Evolutionary conservation across 331 rosid genomes (phyloP).

Genomic region (Pyrus hybrid): DNA sequence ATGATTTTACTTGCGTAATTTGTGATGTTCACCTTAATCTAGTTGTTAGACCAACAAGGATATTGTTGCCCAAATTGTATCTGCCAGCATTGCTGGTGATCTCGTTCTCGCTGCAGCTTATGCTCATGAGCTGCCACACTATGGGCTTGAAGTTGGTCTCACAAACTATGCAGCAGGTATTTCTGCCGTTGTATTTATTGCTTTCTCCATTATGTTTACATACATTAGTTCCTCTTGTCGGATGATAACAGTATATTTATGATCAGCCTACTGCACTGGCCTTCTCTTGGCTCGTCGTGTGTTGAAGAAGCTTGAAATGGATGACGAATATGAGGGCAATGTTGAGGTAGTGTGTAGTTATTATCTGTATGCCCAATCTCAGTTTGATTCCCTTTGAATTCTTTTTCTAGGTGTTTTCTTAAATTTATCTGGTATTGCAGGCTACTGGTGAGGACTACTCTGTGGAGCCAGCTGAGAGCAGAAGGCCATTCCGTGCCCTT

Average conservation of each 20-base stretch:
- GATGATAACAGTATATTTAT: not conserved
- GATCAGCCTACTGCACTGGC: slow-evolving; percentile 84
- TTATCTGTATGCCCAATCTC: not conserved
- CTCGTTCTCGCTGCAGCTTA: slow-evolving; percentile 75
- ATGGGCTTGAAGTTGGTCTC: slow-evolving; percentile 77
- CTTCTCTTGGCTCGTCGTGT: slow-evolving; percentile 87
- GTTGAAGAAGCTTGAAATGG: slow-evolving; percentile 72
- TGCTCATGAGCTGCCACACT: slow-evolving; percentile 60
- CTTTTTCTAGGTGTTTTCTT: too few relatives aligned
- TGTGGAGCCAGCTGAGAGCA: slow-evolving; percentile 76
- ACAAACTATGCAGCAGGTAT: slow-evolving; percentile 94
- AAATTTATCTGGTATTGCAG: slow-evolving; percentile 10
- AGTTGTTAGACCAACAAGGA: slow-evolving; percentile 60
- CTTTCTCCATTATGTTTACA: not conserved
- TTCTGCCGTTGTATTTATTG: not conserved
- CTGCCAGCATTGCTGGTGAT: slow-evolving; percentile 88
- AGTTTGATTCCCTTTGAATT: not conserved
- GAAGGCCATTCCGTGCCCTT: slow-evolving; percentile 98
- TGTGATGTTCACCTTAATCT: slow-evolving; percentile 23
- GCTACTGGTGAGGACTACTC: slow-evolving; percentile 90
- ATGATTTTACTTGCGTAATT: not conserved
- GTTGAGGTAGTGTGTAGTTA: slow-evolving; percentile 53
- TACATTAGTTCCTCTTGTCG: not conserved
- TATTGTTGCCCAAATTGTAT: slow-evolving; percentile 62
- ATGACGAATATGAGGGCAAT: slow-evolving; percentile 73